Evolutionary conservation across 495 filamentous ascomycete genomes (phyloP), one percentile per base, ranked within the genome.

Genomic region (Ramalina peruviana): DNA sequence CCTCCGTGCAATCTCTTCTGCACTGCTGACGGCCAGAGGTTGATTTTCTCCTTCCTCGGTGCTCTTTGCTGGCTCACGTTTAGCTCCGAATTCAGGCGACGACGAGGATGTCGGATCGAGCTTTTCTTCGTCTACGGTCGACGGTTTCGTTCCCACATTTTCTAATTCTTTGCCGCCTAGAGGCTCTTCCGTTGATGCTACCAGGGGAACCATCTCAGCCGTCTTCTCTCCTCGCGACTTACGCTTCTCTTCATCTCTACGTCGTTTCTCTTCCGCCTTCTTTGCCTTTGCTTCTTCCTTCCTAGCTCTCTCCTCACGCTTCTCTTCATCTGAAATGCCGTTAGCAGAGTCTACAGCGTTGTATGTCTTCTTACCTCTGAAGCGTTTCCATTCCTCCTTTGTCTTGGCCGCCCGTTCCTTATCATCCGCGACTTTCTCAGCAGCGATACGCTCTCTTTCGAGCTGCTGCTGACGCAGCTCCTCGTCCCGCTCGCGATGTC

Each of bases 401-500:
- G 58, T 60, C 43, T 53, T 55, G 3, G 41, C 9, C 41, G 54
- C 49, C 15, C 58, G 58, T 37, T 53, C 52, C 19, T 50, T 60
- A 50, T 74, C 64, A 50, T 76, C 72, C 7, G 62, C 64, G 43
- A 64, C 67, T 48, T 72, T 49, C 49, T 76, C 76, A 5, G 73
- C 75, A 30, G 67, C 64, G 25, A 63, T 53, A 48, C 72, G 60
- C 54, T 72, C 63, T 40, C 64, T 54, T 54, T 77, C 66, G 53
- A 77, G 71, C 41, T 70, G 65, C 50, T 82, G 75, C 20, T 79
- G 62, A 12, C 72, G 67, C 15, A 66, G 63, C 55, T 81, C 80
- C 36, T 76, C 58, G 41, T 82, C 77, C 48, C 72, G 65, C 11
- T 78, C 79, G 37, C 72, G 70, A 57, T 85, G 79, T 43, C 68